These are phyloP conservation scores for Limnomonas spitsbergensis DNA, from an alignment of 139 green algal species.

Conservation along the genomic window DNA sequence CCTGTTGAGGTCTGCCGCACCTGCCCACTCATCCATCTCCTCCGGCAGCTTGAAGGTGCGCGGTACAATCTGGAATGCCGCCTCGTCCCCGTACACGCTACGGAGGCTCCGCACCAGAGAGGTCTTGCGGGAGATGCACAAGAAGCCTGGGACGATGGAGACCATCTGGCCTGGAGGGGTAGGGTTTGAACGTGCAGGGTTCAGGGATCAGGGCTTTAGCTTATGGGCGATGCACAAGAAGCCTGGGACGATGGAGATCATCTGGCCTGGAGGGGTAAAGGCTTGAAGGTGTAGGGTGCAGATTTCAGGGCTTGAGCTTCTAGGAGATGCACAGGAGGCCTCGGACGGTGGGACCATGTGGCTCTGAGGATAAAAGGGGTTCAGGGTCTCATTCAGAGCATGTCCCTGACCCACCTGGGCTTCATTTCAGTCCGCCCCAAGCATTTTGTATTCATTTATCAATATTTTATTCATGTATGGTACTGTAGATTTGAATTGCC, in stretches of 20 bases:
- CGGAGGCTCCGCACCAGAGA: constrained; percentile 47
- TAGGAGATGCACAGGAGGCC: constrained; percentile 52
- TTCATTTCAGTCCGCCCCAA: too few relatives aligned
- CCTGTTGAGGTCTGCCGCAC: too few relatives aligned
- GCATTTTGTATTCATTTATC: too few relatives aligned
- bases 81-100: constrained; percentile 39
- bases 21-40: constrained; percentile 17
- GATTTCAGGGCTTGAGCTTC: too few relatives aligned
- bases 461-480: too few relatives aligned
- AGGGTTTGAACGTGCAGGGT: too few relatives aligned
- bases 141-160: constrained; percentile 52
- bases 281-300: too few relatives aligned
- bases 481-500: too few relatives aligned
- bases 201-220: too few relatives aligned
- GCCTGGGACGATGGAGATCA: constrained; percentile 54
- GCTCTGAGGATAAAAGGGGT: too few relatives aligned
- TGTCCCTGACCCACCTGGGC: too few relatives aligned
- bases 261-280: constrained; percentile 33
- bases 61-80: constrained; percentile 42
- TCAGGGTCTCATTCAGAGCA: too few relatives aligned
- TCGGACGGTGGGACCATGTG: constrained; percentile 50
- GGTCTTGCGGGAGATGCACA: constrained; percentile 56
- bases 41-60: constrained; percentile 23
- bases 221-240: constrained; percentile 56
- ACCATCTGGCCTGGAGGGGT: constrained; percentile 45